phyloP scores from a whole-genome alignment of 495 filamentous ascomycete genomes.

The Penicillium paxilli region DNA sequence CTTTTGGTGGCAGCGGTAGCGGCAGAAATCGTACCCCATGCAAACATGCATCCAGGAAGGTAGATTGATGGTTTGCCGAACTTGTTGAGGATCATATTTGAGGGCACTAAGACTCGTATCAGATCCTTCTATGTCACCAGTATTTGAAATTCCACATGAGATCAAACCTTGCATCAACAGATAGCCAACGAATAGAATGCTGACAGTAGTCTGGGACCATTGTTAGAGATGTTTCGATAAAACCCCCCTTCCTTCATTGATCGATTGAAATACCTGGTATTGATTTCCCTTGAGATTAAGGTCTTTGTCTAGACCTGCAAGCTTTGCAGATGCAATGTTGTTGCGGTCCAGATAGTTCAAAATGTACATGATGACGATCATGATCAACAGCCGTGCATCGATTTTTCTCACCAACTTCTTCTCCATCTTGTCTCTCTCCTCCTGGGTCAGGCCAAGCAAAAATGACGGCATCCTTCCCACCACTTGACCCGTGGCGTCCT shows the following conservation, averaged over 20 bases:
- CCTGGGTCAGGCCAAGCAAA: conserved; percentile 1
- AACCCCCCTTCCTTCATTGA: no score
- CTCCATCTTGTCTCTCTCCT: conserved; percentile 9
- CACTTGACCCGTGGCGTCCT: background rate
- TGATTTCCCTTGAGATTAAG: conserved; percentile 42
- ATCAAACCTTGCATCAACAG: conserved; percentile 16
- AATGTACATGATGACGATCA: conserved; percentile 46
- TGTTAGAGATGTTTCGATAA: no score
- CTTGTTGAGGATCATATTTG: conserved; percentile 57
- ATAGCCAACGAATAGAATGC: conserved; percentile 58
- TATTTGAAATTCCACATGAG: conserved; percentile 25
- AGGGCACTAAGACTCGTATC: conserved; percentile 45
- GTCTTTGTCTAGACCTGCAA: conserved; percentile 43
- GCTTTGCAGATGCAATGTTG: conserved; percentile 27
- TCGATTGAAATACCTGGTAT: conserved; percentile 28
- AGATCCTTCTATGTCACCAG: conserved; percentile 23
- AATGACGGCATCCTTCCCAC: conserved; percentile 8
- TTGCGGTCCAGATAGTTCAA: conserved; percentile 53
- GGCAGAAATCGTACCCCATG: conserved; percentile 50
- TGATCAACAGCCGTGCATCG: conserved; percentile 10
- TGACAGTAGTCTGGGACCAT: conserved; percentile 45
- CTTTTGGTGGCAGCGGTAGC: conserved; percentile 42
- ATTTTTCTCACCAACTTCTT: conserved; percentile 16
- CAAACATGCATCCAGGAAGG: conserved; percentile 43
- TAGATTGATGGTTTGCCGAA: conserved; percentile 27